Evolutionary conservation across 495 filamentous ascomycete genomes (phyloP).

Genomic region (Chlorociboria aeruginascens): DNA sequence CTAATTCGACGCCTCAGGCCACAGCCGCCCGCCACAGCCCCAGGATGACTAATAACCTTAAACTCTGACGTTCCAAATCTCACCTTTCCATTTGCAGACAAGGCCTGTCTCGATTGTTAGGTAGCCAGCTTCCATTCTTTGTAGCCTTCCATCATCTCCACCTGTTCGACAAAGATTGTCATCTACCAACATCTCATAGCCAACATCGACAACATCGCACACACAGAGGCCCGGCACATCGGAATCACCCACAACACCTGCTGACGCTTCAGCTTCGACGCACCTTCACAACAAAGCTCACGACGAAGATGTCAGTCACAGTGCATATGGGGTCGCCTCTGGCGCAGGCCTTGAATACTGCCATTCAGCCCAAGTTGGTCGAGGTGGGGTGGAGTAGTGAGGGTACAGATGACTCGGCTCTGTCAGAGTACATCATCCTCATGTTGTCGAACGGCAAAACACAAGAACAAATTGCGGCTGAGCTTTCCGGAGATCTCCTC

Average conservation of each 20-base stretch:
- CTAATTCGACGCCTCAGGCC: too few relatives aligned
- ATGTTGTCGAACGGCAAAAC: constrained; percentile 95
- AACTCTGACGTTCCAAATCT: too few relatives aligned
- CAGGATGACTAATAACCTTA: too few relatives aligned
- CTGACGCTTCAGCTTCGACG: too few relatives aligned
- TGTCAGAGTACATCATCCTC: constrained; percentile 90
- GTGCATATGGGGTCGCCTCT: constrained; percentile 64
- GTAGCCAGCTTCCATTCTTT: background rate
- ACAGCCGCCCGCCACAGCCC: too few relatives aligned
- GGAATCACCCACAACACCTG: background rate
- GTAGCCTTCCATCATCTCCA: too few relatives aligned
- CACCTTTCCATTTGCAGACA: too few relatives aligned
- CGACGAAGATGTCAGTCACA: constrained; percentile 53
- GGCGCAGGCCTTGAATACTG: constrained; percentile 65
- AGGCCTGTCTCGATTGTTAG: too few relatives aligned
- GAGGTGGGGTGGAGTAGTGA: constrained; percentile 86
- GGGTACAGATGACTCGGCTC: constrained; percentile 60
- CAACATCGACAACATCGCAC: background rate
- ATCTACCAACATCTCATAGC: background rate
- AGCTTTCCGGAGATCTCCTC: constrained; percentile 82
- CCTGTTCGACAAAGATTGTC: background rate
- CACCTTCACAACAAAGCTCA: background rate
- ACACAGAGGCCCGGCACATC: background rate
- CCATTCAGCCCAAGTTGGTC: constrained; percentile 84
- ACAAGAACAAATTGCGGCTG: constrained; percentile 74